These are phyloP conservation scores for Plasmodium relictum DNA, from an alignment of 169 alveolate species.

Conservation along the genomic window DNA sequence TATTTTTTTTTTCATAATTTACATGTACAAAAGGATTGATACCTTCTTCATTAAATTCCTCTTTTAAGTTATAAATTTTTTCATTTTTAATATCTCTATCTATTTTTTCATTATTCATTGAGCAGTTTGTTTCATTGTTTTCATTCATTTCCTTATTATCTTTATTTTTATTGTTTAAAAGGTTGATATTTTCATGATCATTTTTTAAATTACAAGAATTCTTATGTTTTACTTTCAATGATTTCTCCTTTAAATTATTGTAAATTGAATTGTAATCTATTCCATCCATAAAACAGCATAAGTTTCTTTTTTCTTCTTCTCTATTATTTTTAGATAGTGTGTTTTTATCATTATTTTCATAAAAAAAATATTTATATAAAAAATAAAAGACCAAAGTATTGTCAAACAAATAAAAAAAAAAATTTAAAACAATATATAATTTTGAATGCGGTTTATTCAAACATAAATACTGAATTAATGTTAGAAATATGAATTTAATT, in stretches of 20 bases:
- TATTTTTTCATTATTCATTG: background rate
- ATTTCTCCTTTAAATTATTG: background rate
- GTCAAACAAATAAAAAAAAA: constrained; percentile 72
- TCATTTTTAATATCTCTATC: background rate
- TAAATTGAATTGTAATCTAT: background rate
- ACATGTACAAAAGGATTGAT: background rate
- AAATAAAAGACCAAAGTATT: constrained; percentile 19
- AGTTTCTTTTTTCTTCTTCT: background rate
- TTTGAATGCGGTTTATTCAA: constrained; percentile 52
- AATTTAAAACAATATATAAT: constrained; percentile 62
- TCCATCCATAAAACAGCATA: background rate
- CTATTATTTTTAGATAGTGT: background rate
- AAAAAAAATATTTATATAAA: constrained; percentile 63
- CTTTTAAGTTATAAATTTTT: background rate
- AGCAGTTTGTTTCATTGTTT: background rate
- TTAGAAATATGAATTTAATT: constrained; percentile 36
- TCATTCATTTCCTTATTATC: background rate
- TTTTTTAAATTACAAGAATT: background rate
- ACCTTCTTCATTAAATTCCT: background rate
- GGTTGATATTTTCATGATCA: background rate
- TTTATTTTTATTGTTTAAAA: background rate
- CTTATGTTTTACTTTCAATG: background rate
- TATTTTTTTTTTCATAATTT: background rate
- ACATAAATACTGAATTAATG: constrained; percentile 50
- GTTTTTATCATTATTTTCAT: background rate